Evolutionary conservation across 2,329 filamentous ascomycete genomes (phyloP).

Genomic region (Colletotrichum spaethianum): DNA sequence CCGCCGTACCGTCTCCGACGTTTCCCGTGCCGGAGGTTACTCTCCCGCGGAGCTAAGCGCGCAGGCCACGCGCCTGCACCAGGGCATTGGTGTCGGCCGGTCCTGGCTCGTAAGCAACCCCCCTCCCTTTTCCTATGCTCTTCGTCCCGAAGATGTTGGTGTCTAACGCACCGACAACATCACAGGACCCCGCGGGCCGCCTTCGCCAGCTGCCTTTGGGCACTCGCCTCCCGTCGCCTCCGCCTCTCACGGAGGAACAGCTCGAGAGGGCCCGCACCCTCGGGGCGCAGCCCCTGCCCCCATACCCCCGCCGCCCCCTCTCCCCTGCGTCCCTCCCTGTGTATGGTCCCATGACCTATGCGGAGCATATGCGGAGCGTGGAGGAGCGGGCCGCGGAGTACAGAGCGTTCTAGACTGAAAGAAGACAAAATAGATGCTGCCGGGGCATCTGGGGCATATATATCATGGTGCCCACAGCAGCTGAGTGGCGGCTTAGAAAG

Average conservation of each 20-base stretch:
- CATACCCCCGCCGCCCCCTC: constrained; percentile 29
- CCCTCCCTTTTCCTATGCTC: neutral
- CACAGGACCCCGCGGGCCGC: constrained; percentile 35
- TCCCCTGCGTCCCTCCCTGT: constrained; percentile 11
- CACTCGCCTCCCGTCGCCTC: constrained; percentile 19
- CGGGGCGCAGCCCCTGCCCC: neutral
- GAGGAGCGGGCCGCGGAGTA: constrained; percentile 6
- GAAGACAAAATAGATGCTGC: neutral
- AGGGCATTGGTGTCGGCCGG: constrained; percentile 15
- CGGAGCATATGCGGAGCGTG: constrained; percentile 15
- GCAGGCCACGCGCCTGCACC: constrained; percentile 13
- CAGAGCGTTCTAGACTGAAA: neutral
- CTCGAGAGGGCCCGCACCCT: constrained; percentile 14
- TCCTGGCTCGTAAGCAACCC: constrained; percentile 20
- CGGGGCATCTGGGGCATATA: neutral
- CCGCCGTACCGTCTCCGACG: constrained; percentile 34
- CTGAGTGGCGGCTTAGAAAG: too few species aligned
- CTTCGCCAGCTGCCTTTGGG: constrained; percentile 28
- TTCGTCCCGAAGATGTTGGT: neutral
- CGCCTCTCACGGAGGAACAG: constrained; percentile 28
- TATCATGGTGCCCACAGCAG: neutral
- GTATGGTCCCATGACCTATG: constrained; percentile 26
- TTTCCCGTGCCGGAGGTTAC: constrained; percentile 27
- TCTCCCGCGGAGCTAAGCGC: constrained; percentile 25
- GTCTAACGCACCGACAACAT: neutral